A percentile compares a stretch with the other conserved stretches of the same genome.
Evolutionary conservation across 805 yeast genomes (phyloP).

Genomic region (Maudiozyma bulderi): DNA sequence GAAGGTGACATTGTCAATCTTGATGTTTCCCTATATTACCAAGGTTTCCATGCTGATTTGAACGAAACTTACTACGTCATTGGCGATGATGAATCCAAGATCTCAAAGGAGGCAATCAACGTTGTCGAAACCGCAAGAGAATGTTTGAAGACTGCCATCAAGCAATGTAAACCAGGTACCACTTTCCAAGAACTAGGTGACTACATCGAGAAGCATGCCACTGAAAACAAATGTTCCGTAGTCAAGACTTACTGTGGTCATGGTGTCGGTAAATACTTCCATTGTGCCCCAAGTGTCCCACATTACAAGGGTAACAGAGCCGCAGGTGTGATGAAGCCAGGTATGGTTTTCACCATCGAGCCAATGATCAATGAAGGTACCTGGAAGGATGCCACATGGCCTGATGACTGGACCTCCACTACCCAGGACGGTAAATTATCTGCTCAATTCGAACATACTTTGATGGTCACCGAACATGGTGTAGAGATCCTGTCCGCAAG

Average conservation of each 20-base stretch:
- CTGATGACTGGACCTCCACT: slow-evolving; percentile 93
- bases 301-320: slow-evolving; percentile 93
- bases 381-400: slow-evolving; percentile 80
- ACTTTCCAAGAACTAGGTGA: slow-evolving; percentile 82
- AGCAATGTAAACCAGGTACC: slow-evolving; percentile 80
- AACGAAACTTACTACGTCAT: slow-evolving; percentile 96
- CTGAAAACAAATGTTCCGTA: slow-evolving; percentile 67
- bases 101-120: slow-evolving; percentile 61
- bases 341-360: slow-evolving; percentile 93
- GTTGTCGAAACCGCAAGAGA: slow-evolving; percentile 90
- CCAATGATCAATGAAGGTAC: slow-evolving; percentile 91
- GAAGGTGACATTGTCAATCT: slow-evolving; percentile 94
- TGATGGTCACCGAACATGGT: slow-evolving; percentile 87
- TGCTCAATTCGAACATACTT: slow-evolving; percentile 93
- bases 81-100: slow-evolving; percentile 71
- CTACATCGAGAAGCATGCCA: slow-evolving; percentile 79
- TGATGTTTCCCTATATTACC: slow-evolving; percentile 75
- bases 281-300: slow-evolving; percentile 84
- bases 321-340: slow-evolving; percentile 87
- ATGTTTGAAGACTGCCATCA: slow-evolving; percentile 75
- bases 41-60: slow-evolving; percentile 88
- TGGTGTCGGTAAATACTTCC: slow-evolving; percentile 81
- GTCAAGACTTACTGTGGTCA: slow-evolving; percentile 91
- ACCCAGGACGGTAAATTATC: slow-evolving; percentile 84
- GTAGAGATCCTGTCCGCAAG: slow-evolving; percentile 84